Conservation (phyloP, 176 grass and related monocot species). For the Alloteropsis semialata region DNA sequence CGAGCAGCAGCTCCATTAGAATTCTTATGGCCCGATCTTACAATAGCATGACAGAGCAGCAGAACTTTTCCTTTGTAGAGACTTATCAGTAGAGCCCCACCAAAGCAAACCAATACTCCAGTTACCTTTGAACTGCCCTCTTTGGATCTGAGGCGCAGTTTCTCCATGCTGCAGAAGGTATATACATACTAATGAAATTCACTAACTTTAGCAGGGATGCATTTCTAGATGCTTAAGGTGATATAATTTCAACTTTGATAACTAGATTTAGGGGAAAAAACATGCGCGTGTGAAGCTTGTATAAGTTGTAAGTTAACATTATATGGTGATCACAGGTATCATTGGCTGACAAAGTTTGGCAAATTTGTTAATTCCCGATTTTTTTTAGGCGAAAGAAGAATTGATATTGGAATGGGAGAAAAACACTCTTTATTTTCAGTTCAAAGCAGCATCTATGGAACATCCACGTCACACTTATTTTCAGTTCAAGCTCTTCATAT, state of each 20-base stretch:
- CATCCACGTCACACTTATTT: no score
- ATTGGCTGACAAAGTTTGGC: background rate
- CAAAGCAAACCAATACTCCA: slow-evolving; percentile 7
- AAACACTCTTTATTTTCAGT: no score
- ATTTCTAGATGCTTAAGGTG: background rate
- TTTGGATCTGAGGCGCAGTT: background rate
- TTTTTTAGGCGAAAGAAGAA: no score
- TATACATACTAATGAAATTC: background rate
- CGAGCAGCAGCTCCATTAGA: background rate
- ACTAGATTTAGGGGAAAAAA: background rate
- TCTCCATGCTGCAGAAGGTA: slow-evolving; percentile 12
- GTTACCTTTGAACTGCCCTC: background rate
- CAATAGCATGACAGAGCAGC: background rate
- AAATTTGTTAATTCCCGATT: background rate
- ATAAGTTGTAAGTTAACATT: background rate
- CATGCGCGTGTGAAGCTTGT: background rate
- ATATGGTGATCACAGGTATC: background rate
- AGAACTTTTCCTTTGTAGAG: background rate
- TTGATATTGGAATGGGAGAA: no score
- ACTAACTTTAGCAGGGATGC: background rate
- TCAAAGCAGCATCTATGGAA: background rate
- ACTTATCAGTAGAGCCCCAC: slow-evolving; percentile 7
- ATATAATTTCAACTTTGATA: background rate
- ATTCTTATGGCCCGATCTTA: background rate
- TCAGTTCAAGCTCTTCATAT: background rate